Evolutionary conservation across 192 early-diverging fungal genomes (phyloP), one percentile per base, ranked within the genome.

Genomic region (Backusella morwellensis): DNA sequence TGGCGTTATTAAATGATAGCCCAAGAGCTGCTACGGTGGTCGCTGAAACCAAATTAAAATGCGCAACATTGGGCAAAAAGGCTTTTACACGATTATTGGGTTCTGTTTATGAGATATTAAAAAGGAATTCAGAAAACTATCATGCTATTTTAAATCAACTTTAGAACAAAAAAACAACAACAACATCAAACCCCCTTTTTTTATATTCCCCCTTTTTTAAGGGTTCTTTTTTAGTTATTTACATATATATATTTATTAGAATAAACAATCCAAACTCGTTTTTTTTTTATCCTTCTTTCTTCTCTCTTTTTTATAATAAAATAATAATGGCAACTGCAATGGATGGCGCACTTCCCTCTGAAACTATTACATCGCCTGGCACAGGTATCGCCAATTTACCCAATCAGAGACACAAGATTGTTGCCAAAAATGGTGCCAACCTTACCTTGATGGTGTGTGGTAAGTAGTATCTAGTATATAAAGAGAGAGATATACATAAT

Each of bases 371-470:
- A 23, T 56, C 80, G 32, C 42, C 75, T 54, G 79, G 79, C 50
- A 77, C 98, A 78, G 98, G 98, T 42, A 97, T 99, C 83, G 95
- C 95, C 78, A 95, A 93, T 83, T 89, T 97, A 76, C 95, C 96
- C 19, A 92, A 94, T 77, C 98, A 99, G 82, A 92, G 96, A 66
- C 95, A 98, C 78, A 90, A 92, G 82, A 96, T 95, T 86, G 93
- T 94, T 14, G 88, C 96, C 42, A 97, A 99, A 86, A 90, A 92
- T 71, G 96, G 96, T 21, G 97, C 97, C 84, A 91, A 93, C 77
- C 98, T 98, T 81, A 98, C 96, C 52, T 72, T 98, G 80, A 98
- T 99, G 97, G 94, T 98, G 9, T 97, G 98, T 72, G 97, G 94
- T 92, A 86, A 81, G 92, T 15, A 29, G 17, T 5, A 41, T 40